Conservation (phyloP, 306 rosid genomes). For the Quercus ilex region DNA sequence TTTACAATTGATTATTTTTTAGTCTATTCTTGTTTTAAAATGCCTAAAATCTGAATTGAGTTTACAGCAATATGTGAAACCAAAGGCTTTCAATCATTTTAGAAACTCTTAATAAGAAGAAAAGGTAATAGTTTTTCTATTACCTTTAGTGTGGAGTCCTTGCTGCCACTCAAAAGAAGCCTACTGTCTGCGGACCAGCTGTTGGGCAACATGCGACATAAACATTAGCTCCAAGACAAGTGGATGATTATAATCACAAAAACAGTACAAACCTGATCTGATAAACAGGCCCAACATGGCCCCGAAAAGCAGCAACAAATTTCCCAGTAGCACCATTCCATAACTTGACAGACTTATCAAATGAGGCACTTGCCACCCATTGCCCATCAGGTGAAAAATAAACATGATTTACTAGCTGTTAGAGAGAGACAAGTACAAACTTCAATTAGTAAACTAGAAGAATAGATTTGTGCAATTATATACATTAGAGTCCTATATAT, state of each 20-base stretch:
- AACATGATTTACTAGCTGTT: constrained; percentile 88
- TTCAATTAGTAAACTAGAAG: constrained; percentile 13
- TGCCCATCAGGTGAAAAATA: constrained; percentile 97
- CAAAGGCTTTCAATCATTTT: background rate
- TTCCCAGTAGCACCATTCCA: constrained; percentile 87
- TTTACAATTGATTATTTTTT: no score
- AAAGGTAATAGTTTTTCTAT: background rate
- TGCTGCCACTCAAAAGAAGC: constrained; percentile 88
- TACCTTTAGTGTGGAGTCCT: constrained; percentile 94
- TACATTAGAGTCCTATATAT: background rate
- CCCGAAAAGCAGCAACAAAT: constrained; percentile 77
- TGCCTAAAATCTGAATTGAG: no score
- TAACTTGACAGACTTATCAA: constrained; percentile 88
- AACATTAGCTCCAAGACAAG: constrained; percentile 19
- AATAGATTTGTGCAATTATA: background rate
- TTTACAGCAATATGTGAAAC: background rate
- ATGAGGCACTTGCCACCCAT: constrained; percentile 97
- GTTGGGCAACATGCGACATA: constrained; percentile 23
- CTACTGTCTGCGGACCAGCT: constrained; percentile 99
- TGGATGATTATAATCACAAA: background rate
- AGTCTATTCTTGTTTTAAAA: no score
- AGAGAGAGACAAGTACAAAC: constrained; percentile 15
- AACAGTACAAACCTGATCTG: constrained; percentile 69
- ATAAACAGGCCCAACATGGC: constrained; percentile 93
- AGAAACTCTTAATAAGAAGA: background rate